Evolutionary conservation across 441 rosid genomes (phyloP), one percentile per base, ranked within the genome.

Genomic region (Syzygium syzygioides): DNA sequence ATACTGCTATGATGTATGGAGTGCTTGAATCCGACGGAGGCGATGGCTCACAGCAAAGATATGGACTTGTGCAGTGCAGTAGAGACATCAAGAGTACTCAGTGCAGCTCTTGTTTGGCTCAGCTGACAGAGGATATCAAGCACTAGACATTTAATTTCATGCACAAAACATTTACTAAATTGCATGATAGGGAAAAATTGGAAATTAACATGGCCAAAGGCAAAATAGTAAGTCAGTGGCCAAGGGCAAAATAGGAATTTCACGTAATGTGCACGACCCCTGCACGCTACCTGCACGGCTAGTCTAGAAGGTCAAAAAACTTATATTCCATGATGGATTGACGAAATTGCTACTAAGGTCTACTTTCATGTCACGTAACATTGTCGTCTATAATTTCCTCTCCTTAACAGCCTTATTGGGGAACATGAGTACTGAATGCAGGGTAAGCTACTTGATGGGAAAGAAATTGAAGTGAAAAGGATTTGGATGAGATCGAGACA

Each of bases 391-490:
- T 45, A 68, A 68, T 68, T 18, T 32, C 32, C 79, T 68, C 25
- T 17, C 14, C 79, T 41, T 64, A 34, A 64, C 76, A 32, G 14
- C 37, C 25, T 68, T 68, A 32, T 18, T 18, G 26, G 25, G 79
- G 45, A 32, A 18, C 48, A 68, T 68, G 79, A 68, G 48, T 68
- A 19, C 79, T 41, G 41, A 68, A 68, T 34, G 50, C 90, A 94
- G 95, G 94, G 95, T 10, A 90, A 84, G 80, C 91, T 93, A 54
- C 92, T 87, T 3, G 88, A 88, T 76, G 94, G 93, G 53, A 34
- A 59, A 54, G 93, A 93, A 90, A 90, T 94, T 18, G 95, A 95
- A 4, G 93, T 94, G 28, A 95, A 95, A 90, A 93, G 95, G 92
- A 90, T 94, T 52, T 95, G 94, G 55, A 80, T 89, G 88, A 91